Evolutionary conservation across 2,329 filamentous ascomycete genomes (phyloP).

Genomic region (Tolypocladium album): DNA sequence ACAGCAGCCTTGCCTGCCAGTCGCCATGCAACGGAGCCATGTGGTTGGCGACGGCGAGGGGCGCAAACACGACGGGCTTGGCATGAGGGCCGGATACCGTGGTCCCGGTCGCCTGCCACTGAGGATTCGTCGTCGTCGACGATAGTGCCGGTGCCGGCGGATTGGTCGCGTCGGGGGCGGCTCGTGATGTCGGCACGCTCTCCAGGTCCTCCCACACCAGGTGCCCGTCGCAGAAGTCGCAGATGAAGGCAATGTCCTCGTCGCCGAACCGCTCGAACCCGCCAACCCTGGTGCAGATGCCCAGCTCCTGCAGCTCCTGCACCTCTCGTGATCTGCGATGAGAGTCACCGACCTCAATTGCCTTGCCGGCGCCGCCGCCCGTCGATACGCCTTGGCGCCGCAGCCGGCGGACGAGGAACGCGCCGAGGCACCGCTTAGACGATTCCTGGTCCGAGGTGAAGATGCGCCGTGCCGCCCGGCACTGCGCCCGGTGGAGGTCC

Average conservation of each 20-base stretch:
- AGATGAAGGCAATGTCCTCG: conserved; percentile 44
- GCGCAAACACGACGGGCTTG: conserved; percentile 45
- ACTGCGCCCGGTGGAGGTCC: conserved; percentile 46
- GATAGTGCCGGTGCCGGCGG: conserved; percentile 11
- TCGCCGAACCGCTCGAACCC: conserved; percentile 45
- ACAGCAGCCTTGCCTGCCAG: conserved; percentile 41
- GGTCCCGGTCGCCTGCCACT: conserved; percentile 42
- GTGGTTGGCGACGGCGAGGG: conserved; percentile 48
- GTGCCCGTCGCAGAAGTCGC: conserved; percentile 52
- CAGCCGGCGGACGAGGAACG: conserved; percentile 40
- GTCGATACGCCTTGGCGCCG: conserved; percentile 20
- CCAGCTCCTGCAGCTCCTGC: conserved; percentile 37
- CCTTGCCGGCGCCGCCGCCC: background rate
- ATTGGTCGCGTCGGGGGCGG: conserved; percentile 11
- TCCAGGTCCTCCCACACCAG: conserved; percentile 47
- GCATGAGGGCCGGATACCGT: conserved; percentile 27
- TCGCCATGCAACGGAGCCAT: conserved; percentile 36
- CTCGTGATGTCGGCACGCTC: conserved; percentile 33
- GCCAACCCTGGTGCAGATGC: conserved; percentile 40
- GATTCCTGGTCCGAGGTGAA: conserved; percentile 39
- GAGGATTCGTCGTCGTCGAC: conserved; percentile 16
- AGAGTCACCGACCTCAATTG: conserved; percentile 6
- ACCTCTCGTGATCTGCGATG: conserved; percentile 23
- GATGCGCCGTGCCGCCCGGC: conserved; percentile 45
- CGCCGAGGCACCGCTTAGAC: conserved; percentile 41